A percentile compares a stretch with the other conserved stretches of the same genome.
These are phyloP conservation scores for Trichoderma polysporum DNA, from an alignment of 2,329 filamentous ascomycete genomes.

Conservation along the genomic window DNA sequence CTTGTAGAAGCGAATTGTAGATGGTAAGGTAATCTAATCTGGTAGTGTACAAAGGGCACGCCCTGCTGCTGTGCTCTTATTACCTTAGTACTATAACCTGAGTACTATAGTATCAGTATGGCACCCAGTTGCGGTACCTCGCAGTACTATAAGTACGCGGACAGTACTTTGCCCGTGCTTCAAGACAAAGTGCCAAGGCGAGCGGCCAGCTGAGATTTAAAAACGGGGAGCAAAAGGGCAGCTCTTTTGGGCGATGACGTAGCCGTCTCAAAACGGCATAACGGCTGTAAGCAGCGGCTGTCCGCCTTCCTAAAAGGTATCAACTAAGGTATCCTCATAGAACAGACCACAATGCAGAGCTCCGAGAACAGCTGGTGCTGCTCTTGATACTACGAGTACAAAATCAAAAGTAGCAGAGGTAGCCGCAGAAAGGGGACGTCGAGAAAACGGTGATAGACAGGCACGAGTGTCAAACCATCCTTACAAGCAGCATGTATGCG, in stretches of 20 bases:
- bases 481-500: background rate
- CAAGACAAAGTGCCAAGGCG: conserved; percentile 5
- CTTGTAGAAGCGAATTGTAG: background rate
- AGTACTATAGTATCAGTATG: background rate
- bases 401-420: background rate
- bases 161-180: background rate
- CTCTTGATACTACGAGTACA: too few species aligned
- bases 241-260: conserved; percentile 10
- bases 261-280: conserved; percentile 5
- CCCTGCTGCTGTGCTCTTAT: background rate
- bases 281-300: conserved; percentile 4
- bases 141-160: background rate
- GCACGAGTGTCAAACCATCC: background rate
- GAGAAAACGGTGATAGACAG: background rate
- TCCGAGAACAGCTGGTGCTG: background rate
- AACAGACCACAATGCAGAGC: background rate
- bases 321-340: background rate
- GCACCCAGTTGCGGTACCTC: background rate
- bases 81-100: background rate
- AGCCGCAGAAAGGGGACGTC: background rate
- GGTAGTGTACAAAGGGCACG: background rate
- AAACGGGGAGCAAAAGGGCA: conserved; percentile 12
- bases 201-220: conserved; percentile 11
- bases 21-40: too few species aligned
- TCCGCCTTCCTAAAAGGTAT: background rate